These are phyloP conservation scores for Ustilago tritici DNA, from an alignment of 1,284 basidiomycete species.

Conservation along the genomic window DNA sequence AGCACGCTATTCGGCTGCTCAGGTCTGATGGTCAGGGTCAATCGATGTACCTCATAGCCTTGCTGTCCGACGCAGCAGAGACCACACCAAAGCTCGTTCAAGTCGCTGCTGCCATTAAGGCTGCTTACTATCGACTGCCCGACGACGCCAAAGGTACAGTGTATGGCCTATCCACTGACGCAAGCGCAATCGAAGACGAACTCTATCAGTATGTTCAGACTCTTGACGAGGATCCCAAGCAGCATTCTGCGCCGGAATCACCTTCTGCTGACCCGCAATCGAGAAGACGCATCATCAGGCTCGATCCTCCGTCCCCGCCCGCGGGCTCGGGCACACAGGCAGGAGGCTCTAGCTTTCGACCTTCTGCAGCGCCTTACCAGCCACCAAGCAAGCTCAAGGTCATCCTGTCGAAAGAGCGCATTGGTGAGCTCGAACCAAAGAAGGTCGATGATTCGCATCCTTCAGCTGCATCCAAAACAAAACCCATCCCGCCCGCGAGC, in stretches of 20 bases:
- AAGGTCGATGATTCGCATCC: constrained; percentile 9
- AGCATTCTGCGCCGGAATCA: neutral
- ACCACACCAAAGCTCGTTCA: constrained; percentile 82
- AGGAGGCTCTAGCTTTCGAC: neutral
- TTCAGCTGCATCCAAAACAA: neutral
- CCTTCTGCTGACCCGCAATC: constrained; percentile 7
- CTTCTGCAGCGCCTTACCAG: constrained; percentile 8
- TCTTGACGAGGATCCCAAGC: constrained; percentile 71
- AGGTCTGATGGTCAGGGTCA: constrained; percentile 71
- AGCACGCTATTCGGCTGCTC: constrained; percentile 77
- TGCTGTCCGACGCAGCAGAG: constrained; percentile 76
- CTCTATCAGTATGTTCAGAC: constrained; percentile 83
- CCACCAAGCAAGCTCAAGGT: constrained; percentile 48
- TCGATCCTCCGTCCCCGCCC: constrained; percentile 25
- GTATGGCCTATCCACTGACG: constrained; percentile 11
- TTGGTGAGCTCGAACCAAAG: constrained; percentile 48
- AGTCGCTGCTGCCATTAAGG: constrained; percentile 82
- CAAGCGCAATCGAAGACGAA: constrained; percentile 72
- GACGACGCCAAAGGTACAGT: constrained; percentile 69
- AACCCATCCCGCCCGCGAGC: neutral
- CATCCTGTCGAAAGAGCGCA: constrained; percentile 48
- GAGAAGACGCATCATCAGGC: constrained; percentile 31
- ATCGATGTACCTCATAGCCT: constrained; percentile 78
- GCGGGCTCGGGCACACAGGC: neutral
- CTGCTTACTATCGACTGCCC: constrained; percentile 76